phyloP scores from a whole-genome alignment of 805 yeast genomes.

The Yamadazyma phyllophila region DNA sequence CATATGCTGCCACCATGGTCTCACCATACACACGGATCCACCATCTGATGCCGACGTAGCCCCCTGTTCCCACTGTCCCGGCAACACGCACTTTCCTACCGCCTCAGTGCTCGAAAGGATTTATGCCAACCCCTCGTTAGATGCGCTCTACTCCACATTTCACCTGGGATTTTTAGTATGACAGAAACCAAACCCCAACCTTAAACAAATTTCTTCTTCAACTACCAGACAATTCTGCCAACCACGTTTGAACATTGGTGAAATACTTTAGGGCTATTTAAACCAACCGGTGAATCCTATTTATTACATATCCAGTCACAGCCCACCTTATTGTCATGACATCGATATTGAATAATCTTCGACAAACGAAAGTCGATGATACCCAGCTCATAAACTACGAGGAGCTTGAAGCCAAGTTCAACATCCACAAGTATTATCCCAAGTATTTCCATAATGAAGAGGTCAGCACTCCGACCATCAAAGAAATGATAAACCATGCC shows the following conservation, averaged over 20 bases:
- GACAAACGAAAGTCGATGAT: conserved; percentile 14
- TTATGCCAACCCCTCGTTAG: neutral
- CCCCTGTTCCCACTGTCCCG: too few relatives aligned
- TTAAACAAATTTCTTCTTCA: neutral
- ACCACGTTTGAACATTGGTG: neutral
- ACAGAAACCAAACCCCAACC: neutral
- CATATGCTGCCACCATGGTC: too few relatives aligned
- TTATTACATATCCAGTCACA: neutral
- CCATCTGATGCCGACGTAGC: too few relatives aligned
- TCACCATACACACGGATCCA: too few relatives aligned
- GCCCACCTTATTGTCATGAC: conserved; percentile 1
- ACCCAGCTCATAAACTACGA: conserved; percentile 32
- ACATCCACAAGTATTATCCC: conserved; percentile 40
- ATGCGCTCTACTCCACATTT: neutral
- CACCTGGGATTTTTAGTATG: neutral
- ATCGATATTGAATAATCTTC: conserved; percentile 8
- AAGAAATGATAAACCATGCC: conserved; percentile 30
- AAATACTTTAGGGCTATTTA: neutral
- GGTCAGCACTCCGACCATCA: conserved; percentile 35
- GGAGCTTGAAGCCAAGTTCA: conserved; percentile 30
- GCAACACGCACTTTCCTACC: too few relatives aligned
- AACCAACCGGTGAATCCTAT: neutral
- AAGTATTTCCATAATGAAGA: conserved; percentile 36
- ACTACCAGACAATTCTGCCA: neutral
- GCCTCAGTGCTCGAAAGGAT: too few relatives aligned